Conservation (phyloP, 495 filamentous ascomycete species). For the Penicillium steckii region DNA sequence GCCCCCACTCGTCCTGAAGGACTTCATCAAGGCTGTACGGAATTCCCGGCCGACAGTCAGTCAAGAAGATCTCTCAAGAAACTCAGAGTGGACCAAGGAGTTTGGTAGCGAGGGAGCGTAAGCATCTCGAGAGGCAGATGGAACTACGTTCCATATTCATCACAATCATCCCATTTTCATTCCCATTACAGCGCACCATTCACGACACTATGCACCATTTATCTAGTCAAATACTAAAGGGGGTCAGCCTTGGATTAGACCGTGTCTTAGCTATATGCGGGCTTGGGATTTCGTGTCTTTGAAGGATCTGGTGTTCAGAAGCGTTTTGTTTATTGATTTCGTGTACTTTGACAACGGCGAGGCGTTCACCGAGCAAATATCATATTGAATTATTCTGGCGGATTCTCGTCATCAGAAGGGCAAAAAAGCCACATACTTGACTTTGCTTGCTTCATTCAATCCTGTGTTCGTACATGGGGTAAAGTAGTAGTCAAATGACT, state of each 20-base stretch:
- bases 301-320: conserved; percentile 30
- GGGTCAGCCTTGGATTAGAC: conserved; percentile 6
- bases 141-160: too few species aligned
- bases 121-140: conserved; percentile 6
- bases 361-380: conserved; percentile 37
- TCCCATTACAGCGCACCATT: neutral
- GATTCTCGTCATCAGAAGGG: conserved; percentile 9
- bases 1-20: conserved; percentile 81
- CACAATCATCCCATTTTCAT: neutral
- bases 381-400: conserved; percentile 9
- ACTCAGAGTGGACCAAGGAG: conserved; percentile 92
- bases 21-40: conserved; percentile 92
- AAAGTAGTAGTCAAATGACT: too few species aligned
- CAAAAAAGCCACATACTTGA: conserved; percentile 6
- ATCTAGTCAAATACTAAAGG: neutral
- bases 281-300: conserved; percentile 2
- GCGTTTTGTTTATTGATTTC: conserved; percentile 17
- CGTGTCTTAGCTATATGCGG: neutral
- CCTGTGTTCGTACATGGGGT: too few species aligned
- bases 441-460: neutral
- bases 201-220: neutral
- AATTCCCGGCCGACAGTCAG: conserved; percentile 87
- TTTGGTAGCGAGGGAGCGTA: conserved; percentile 90
- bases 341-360: conserved; percentile 31
- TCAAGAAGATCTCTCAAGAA: conserved; percentile 73